A percentile compares a stretch with the other conserved stretches of the same genome.
phyloP scores from a whole-genome alignment of 805 yeast genomes.

The Nakazawaea anatomiae region DNA sequence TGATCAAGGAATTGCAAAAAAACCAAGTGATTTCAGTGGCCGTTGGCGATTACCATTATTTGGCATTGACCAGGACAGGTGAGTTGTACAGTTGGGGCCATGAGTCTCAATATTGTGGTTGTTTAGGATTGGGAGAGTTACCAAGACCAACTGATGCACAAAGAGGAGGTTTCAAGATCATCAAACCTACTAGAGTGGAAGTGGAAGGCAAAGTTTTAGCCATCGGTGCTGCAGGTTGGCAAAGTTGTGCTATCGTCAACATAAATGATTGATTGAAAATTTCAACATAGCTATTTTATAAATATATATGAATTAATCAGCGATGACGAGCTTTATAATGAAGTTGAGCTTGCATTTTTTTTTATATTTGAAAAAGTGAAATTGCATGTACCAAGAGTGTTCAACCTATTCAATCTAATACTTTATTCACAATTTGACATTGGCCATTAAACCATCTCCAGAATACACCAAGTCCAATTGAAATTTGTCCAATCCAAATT shows the following conservation, averaged over 20 bases:
- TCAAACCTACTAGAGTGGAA: slow-evolving; percentile 35
- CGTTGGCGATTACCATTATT: slow-evolving; percentile 66
- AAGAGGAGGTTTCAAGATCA: slow-evolving; percentile 23
- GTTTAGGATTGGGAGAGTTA: slow-evolving; percentile 55
- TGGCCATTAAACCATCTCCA: slow-evolving; percentile 38
- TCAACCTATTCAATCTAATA: too few species aligned
- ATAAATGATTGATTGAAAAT: background rate
- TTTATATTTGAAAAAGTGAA: too few species aligned
- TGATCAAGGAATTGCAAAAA: slow-evolving; percentile 38
- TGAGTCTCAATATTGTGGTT: slow-evolving; percentile 59
- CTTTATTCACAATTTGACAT: slow-evolving; percentile 21
- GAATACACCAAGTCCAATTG: slow-evolving; percentile 35
- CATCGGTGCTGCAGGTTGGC: slow-evolving; percentile 78
- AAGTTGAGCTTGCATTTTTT: too few species aligned
- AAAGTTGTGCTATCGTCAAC: slow-evolving; percentile 57
- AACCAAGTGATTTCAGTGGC: slow-evolving; percentile 48
- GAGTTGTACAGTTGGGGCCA: slow-evolving; percentile 61
- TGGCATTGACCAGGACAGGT: slow-evolving; percentile 59
- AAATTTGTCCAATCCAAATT: slow-evolving; percentile 33
- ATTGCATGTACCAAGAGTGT: too few species aligned
- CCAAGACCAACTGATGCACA: slow-evolving; percentile 11
- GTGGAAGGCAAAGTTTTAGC: slow-evolving; percentile 41
- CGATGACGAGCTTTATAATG: too few species aligned
- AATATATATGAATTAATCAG: too few species aligned
- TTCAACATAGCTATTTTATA: too few species aligned